Evolutionary conservation across 306 rosid species (phyloP), one percentile per base, ranked within the genome.

Genomic region (Gynostemma pentaphyllum): DNA sequence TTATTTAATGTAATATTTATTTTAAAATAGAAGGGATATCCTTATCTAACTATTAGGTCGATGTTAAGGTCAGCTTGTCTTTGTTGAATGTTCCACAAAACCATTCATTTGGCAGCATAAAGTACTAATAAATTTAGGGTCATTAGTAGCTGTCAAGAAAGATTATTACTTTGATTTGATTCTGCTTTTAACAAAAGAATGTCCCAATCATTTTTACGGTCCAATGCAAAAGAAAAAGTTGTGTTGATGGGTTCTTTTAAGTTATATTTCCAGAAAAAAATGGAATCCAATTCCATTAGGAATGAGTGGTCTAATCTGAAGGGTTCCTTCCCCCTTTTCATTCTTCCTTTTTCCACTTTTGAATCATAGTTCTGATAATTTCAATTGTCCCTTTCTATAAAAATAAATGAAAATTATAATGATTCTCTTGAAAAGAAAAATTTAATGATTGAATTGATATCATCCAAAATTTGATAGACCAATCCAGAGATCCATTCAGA

Each of bases 31-130:
- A n/a, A n/a, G n/a, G n/a, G n/a, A n/a, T n/a, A n/a, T n/a, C n/a
- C n/a, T n/a, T n/a, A n/a, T n/a, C n/a, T n/a, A n/a, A n/a, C n/a
- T n/a, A n/a, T n/a, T n/a, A n/a, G n/a, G n/a, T n/a, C n/a, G n/a
- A n/a, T n/a, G n/a, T n/a, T n/a, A n/a, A n/a, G n/a, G n/a, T n/a
- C n/a, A n/a, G n/a, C n/a, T n/a, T 50, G 66, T 55, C 62, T 15
- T 18, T 62, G 21, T 60, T 30, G 7, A 59, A 66, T 60, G 54
- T 11, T 59, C 72, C 72, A 69, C 51, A 48, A 15, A 6, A 13
- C 51, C 51, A 44, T 26, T 62, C 67, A 0, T 62, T 44, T 7
- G 15, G 37, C 37, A n/a, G n/a, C n/a, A n/a, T 40, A 15, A 40
- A 22, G 14, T 62, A 62, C 37, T 62, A 14, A 62, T n/a, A n/a